phyloP scores from a whole-genome alignment of 768 basidiomycete genomes.

The Boletus rufocinnamomeus region DNA sequence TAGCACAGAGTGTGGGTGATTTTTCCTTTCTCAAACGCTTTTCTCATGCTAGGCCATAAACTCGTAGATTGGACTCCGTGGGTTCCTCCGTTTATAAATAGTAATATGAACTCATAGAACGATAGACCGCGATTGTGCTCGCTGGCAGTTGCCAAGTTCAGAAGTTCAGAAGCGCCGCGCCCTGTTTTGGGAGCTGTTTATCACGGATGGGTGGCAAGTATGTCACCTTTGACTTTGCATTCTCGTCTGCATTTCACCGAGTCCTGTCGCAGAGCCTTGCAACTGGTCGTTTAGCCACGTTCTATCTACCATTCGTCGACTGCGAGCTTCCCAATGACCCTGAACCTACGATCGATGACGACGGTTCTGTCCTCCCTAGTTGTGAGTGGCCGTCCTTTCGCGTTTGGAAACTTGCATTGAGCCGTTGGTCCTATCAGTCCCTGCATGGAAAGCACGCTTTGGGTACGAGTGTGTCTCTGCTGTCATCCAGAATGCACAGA shows the following conservation, averaged over 20 bases:
- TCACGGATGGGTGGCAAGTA: constrained; percentile 77
- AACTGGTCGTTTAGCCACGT: constrained; percentile 67
- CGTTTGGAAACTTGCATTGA: background rate
- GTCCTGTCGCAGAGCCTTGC: constrained; percentile 54
- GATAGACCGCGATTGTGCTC: constrained; percentile 69
- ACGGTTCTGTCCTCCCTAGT: constrained; percentile 57
- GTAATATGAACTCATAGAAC: constrained; percentile 16
- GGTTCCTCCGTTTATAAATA: constrained; percentile 30
- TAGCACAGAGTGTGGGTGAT: constrained; percentile 65
- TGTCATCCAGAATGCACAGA: constrained; percentile 69
- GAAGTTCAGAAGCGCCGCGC: constrained; percentile 73
- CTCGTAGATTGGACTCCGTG: constrained; percentile 66
- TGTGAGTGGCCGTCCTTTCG: constrained; percentile 45
- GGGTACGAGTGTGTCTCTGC: constrained; percentile 65
- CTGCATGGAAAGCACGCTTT: constrained; percentile 70
- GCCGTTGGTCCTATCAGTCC: constrained; percentile 41
- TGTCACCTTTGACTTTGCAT: constrained; percentile 14
- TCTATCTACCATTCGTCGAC: constrained; percentile 71
- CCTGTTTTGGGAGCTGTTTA: constrained; percentile 74
- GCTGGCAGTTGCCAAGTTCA: constrained; percentile 60
- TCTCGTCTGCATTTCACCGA: background rate
- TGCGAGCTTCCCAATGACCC: constrained; percentile 67
- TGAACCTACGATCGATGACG: constrained; percentile 57
- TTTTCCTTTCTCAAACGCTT: background rate
- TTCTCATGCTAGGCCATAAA: constrained; percentile 6